Conservation (phyloP, 192 early-diverging fungal genomes). For the Chytriomyces sp. region DNA sequence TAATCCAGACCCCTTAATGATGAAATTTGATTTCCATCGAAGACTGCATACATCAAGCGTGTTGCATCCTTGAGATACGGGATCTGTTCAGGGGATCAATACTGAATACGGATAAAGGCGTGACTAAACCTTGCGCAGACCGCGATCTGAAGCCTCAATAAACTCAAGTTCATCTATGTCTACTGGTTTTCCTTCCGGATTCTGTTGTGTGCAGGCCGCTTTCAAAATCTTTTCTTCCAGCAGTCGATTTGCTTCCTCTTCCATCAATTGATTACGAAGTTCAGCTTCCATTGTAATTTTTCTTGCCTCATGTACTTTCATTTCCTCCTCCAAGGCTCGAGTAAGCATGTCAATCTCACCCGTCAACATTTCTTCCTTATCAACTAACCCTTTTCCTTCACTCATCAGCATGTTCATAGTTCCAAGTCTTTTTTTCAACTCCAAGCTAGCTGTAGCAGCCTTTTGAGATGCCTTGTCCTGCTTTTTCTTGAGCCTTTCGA, state of each 20-base stretch:
- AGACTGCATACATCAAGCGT: constrained; percentile 23
- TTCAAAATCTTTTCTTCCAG: constrained; percentile 19
- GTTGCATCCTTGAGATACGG: constrained; percentile 27
- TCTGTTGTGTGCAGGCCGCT: constrained; percentile 3
- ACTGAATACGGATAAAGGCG: not conserved
- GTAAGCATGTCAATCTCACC: constrained; percentile 14
- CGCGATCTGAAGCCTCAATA: constrained; percentile 18
- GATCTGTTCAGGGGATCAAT: constrained; percentile 8
- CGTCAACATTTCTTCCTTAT: not conserved
- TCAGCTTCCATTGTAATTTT: constrained; percentile 16
- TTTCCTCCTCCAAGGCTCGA: not conserved
- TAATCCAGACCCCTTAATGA: constrained; percentile 24
- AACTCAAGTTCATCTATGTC: constrained; percentile 22
- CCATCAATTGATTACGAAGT: constrained; percentile 9
- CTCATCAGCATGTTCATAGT: not conserved
- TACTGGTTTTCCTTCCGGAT: not conserved
- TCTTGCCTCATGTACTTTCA: not conserved
- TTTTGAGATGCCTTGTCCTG: constrained; percentile 9
- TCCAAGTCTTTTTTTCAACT: not conserved
- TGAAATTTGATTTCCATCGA: constrained; percentile 22
- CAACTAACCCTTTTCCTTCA: constrained; percentile 3
- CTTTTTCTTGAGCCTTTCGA: constrained; percentile 21
- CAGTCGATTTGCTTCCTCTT: constrained; percentile 22
- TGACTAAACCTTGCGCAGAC: constrained; percentile 11
- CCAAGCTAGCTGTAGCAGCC: not conserved